Base-by-base conservation (phyloP, 495 filamentous ascomycete species). In the Penicillium herquei region DNA sequence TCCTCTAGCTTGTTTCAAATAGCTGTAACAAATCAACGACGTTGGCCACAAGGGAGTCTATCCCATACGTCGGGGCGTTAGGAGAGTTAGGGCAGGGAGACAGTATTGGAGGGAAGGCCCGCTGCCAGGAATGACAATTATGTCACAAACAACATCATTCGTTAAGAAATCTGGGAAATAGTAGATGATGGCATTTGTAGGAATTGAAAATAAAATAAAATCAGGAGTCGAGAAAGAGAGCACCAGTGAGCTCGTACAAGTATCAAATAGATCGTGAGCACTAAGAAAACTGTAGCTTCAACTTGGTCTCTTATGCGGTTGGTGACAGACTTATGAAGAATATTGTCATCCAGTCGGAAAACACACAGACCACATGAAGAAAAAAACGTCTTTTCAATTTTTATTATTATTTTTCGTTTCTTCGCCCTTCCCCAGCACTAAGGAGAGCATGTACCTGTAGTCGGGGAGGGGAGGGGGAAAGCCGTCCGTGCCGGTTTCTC, bases 311-410 rank as follows among this genome's bases (percentile, higher is more conserved):
- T 57, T 57, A 61, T 52, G 48, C 50, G 48, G 47, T 33, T 58
- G 52, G 51, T 52, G 31, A 57, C 59, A 59, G 45, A 50, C 30
- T 59, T 56, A 56, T 54, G 39, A 53, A 18, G 40, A 47, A 45
- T 31, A 35, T 49, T 44, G n/a, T 34, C 34, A 50, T 41, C 40
- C 34, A 37, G 45, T 32, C 51, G 33, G 40, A 51, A 46, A 52
- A 32, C 39, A 67, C 58, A 66, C 58, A 35, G 56, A 34, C 58
- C 61, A 62, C 59, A 59, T 59, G 47, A 62, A 57, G 10, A 30
- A n/a, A 30, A n/a, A 12, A 21, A 46, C 21, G 31, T 30, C 43
- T 46, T 46, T 21, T 13, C 17, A 9, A 12, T 46, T 46, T 32
- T 42, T 49, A 16, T 50, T 47, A 13, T 8, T 40, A 26, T 37